phyloP scores from a whole-genome alignment of 805 yeast genomes.

The Lachancea cidri region DNA sequence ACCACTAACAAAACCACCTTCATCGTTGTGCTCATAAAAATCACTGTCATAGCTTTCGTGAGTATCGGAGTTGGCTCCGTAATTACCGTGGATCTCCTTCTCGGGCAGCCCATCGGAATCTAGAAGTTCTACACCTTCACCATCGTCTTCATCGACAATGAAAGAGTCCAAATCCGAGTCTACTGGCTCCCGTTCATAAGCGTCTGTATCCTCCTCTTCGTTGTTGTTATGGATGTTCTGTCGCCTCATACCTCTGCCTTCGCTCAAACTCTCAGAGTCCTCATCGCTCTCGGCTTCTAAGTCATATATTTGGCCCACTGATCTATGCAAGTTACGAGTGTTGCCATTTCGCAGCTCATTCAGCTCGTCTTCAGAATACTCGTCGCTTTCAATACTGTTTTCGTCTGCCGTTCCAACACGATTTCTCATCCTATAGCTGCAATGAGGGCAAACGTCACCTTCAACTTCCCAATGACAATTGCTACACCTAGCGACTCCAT shows the following conservation, averaged over 20 bases:
- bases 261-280: slow-evolving; percentile 1
- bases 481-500: slow-evolving; percentile 71
- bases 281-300: slow-evolving; percentile 1
- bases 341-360: slow-evolving; percentile 10
- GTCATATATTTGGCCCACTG: neutral
- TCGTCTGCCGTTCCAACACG: slow-evolving; percentile 5
- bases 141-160: slow-evolving; percentile 13
- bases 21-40: slow-evolving; percentile 27
- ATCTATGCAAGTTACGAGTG: neutral
- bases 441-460: slow-evolving; percentile 61
- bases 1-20: slow-evolving; percentile 29
- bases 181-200: neutral
- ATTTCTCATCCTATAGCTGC: slow-evolving; percentile 49
- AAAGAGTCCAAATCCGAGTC: slow-evolving; percentile 11
- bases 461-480: slow-evolving; percentile 78
- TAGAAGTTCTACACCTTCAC: slow-evolving; percentile 8
- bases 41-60: slow-evolving; percentile 20
- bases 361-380: slow-evolving; percentile 26
- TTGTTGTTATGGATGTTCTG: no score
- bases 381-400: slow-evolving; percentile 15
- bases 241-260: no score
- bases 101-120: slow-evolving; percentile 8
- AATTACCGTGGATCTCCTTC: neutral
- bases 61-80: slow-evolving; percentile 1
- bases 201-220: slow-evolving; percentile 3